A percentile compares a stretch with the other conserved stretches of the same genome.
These are phyloP conservation scores for Hypomontagnella submonticulosa DNA, from an alignment of 495 filamentous ascomycete species.

Conservation along the genomic window DNA sequence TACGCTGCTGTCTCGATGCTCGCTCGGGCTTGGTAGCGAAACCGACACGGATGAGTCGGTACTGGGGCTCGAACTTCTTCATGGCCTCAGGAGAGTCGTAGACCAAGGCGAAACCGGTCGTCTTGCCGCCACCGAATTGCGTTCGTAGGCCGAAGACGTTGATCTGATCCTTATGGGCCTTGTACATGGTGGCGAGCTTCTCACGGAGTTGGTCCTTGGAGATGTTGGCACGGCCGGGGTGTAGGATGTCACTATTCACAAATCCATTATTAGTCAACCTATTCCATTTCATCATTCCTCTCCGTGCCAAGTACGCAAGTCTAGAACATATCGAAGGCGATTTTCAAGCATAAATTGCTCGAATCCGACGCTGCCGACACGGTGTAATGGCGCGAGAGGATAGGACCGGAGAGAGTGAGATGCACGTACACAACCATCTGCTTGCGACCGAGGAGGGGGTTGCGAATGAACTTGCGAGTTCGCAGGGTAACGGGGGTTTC, in stretches of 20 bases:
- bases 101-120: slow-evolving; percentile 97
- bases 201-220: slow-evolving; percentile 97
- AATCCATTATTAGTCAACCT: slow-evolving; percentile 28
- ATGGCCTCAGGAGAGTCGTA: slow-evolving; percentile 97
- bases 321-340: not conserved
- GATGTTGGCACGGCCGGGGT: slow-evolving; percentile 97
- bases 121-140: slow-evolving; percentile 99
- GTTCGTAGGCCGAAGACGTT: slow-evolving; percentile 98
- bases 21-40: slow-evolving; percentile 93
- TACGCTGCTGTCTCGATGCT: slow-evolving; percentile 98
- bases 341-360: not conserved
- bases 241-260: slow-evolving; percentile 89
- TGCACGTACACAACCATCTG: slow-evolving; percentile 99
- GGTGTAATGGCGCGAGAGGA: not conserved
- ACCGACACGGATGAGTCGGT: slow-evolving; percentile 93
- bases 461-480: slow-evolving; percentile 99
- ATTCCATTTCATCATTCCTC: not conserved
- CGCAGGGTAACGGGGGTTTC: slow-evolving; percentile 90
- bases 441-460: slow-evolving; percentile 96
- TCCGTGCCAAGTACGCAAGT: too few relatives aligned
- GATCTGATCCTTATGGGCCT: slow-evolving; percentile 94
- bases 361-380: slow-evolving; percentile 1
- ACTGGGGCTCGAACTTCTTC: slow-evolving; percentile 99
- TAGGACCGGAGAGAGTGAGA: slow-evolving; percentile 21
- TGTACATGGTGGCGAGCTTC: slow-evolving; percentile 96